These are phyloP conservation scores for Didymella pomorum DNA, from an alignment of 2,329 filamentous ascomycete genomes.

Conservation along the genomic window DNA sequence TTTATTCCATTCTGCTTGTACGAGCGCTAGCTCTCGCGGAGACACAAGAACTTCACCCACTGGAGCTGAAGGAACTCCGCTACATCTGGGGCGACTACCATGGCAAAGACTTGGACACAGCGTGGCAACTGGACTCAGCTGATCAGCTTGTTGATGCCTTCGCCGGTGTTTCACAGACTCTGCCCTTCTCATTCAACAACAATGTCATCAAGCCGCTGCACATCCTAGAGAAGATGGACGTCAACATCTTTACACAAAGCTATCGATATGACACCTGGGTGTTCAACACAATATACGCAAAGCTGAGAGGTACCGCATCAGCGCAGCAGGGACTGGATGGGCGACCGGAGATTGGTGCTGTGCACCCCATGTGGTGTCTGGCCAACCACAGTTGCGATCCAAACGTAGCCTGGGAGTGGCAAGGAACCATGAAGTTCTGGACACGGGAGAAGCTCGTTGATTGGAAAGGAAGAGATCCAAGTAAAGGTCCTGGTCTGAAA, in stretches of 20 bases:
- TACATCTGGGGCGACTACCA: constrained; percentile 73
- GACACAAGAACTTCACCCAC: constrained; percentile 65
- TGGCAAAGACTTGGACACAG: constrained; percentile 32
- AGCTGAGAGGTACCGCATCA: constrained; percentile 89
- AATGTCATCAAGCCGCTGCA: constrained; percentile 79
- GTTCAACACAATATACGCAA: constrained; percentile 89
- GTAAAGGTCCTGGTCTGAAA: constrained; percentile 66
- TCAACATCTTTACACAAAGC: constrained; percentile 71
- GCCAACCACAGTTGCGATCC: constrained; percentile 97
- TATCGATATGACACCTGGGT: constrained; percentile 77
- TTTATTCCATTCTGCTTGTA: constrained; percentile 67
- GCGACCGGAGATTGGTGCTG: constrained; percentile 87
- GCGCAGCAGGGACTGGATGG: constrained; percentile 76
- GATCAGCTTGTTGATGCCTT: constrained; percentile 31
- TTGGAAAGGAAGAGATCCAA: constrained; percentile 51
- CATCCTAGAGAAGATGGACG: constrained; percentile 83
- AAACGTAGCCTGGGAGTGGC: constrained; percentile 95
- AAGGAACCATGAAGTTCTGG: constrained; percentile 76
- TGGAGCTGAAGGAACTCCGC: constrained; percentile 67
- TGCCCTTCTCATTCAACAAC: constrained; percentile 80
- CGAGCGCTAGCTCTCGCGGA: constrained; percentile 68
- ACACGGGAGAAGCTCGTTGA: constrained; percentile 66
- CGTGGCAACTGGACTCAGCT: constrained; percentile 29
- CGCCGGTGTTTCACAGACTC: constrained; percentile 59
- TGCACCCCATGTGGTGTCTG: constrained; percentile 95